Base-by-base conservation (phyloP, 352 stramenopile species). In the Globisporangium paddicum region DNA sequence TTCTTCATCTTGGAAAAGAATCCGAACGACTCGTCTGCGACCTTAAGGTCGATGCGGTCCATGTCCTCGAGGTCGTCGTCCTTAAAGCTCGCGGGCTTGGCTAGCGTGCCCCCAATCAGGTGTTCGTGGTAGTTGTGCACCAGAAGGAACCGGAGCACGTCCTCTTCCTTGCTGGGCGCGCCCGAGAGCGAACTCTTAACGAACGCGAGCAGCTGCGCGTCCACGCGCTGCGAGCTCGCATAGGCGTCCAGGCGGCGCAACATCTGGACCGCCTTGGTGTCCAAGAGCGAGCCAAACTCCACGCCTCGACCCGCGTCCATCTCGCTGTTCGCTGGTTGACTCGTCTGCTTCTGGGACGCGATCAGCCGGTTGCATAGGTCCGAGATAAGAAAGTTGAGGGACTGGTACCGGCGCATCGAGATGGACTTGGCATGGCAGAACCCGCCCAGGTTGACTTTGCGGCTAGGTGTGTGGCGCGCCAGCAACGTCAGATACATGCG, bases 111-210 rank as follows among this genome's bases (percentile, higher is more conserved):
- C 28, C 65, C 70, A 23, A 93, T 88, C 8, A 93, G 48, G 46
- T 88, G 75, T 18, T 93, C 79, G 13, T 72, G 68, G 30, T 86
- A 93, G 62, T 91, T 93, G 48, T 91, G 82, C n/a, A 90, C 60
- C 2, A 90, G 59, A 14, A 94, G 64, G 32, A 92, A 89, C 2
- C 82, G 82, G 3, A 92, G 58, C 28, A 88, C 64, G 10, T 79
- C 66, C 19, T 74, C 53, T 46, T 75, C 67, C 1, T 75, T 58
- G 34, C 67, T 65, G 14, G n/a, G n/a, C n/a, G 75, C 66, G 6
- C 58, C 48, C 5, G 35, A 54, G 6, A 87, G 53, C 11, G 66
- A 70, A 13, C 76, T 51, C 48, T 62, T 73, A 9, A 77, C 72
- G 55, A 87, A 92, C 19, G 65, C 47, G 2, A 88, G 44, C 23